Evolutionary conservation across 768 basidiomycete species (phyloP).

Genomic region (Lactarius trivialis): DNA sequence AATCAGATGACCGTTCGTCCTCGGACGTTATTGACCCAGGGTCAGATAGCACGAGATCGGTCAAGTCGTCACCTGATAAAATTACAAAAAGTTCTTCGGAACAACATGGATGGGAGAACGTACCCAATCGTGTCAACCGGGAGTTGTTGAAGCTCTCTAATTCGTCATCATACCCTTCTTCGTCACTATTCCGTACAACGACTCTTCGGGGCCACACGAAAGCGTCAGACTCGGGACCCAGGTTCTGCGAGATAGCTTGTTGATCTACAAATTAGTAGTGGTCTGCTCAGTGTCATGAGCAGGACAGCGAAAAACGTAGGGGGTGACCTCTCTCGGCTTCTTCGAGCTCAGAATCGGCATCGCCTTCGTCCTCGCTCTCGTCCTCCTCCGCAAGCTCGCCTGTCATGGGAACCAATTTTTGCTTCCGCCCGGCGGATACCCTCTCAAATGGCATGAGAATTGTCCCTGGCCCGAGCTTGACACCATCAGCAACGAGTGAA

Average conservation of each 20-base stretch:
- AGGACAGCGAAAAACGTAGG: background rate
- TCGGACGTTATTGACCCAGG: conserved; percentile 47
- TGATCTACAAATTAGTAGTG: conserved; percentile 38
- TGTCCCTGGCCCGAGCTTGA: conserved; percentile 70
- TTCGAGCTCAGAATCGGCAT: conserved; percentile 49
- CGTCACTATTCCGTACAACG: conserved; percentile 40
- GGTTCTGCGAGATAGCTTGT: conserved; percentile 36
- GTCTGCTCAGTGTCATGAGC: background rate
- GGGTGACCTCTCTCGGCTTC: conserved; percentile 54
- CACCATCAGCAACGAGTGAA: conserved; percentile 76
- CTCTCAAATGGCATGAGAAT: conserved; percentile 62
- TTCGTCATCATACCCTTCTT: conserved; percentile 57
- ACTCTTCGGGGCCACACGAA: conserved; percentile 69
- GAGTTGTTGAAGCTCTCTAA: conserved; percentile 60
- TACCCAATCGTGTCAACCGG: conserved; percentile 72
- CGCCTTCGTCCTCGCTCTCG: conserved; percentile 26
- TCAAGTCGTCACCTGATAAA: conserved; percentile 49
- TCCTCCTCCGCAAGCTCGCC: conserved; percentile 29
- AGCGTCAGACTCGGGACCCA: conserved; percentile 72
- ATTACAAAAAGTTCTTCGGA: background rate
- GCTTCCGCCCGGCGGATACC: conserved; percentile 57
- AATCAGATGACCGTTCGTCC: conserved; percentile 39
- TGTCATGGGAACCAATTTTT: conserved; percentile 22
- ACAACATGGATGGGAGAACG: background rate
- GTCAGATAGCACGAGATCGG: conserved; percentile 59